Conservation (phyloP, 1,284 basidiomycete genomes). For the Trametes versicolor region DNA sequence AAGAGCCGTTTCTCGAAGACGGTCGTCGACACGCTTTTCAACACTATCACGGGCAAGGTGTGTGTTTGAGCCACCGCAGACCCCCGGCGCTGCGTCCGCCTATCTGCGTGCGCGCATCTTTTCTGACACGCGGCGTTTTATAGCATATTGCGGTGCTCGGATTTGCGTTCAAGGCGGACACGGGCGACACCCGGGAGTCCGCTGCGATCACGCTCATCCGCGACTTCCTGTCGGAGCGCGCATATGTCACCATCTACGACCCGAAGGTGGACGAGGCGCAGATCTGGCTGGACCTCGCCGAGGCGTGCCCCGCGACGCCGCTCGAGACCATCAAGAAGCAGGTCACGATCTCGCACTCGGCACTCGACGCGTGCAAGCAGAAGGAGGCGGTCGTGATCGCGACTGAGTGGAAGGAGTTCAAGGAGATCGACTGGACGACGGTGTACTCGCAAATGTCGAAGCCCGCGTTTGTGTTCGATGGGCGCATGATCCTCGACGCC, state of each 20-base stretch:
- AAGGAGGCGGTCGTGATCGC: slow-evolving; percentile 94
- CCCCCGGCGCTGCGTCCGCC: background rate
- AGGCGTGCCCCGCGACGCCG: slow-evolving; percentile 68
- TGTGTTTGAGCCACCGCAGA: slow-evolving; percentile 37
- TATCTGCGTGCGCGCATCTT: slow-evolving; percentile 16
- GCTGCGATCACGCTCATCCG: slow-evolving; percentile 95
- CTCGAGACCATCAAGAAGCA: slow-evolving; percentile 85
- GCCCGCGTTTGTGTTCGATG: slow-evolving; percentile 97
- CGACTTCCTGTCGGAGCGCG: slow-evolving; percentile 93
- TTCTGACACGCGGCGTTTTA: slow-evolving; percentile 30
- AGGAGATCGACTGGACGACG: slow-evolving; percentile 87
- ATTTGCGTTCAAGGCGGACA: slow-evolving; percentile 97
- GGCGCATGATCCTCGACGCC: slow-evolving; percentile 86
- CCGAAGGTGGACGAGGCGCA: slow-evolving; percentile 83
- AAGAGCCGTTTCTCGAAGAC: slow-evolving; percentile 91
- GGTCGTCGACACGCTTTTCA: slow-evolving; percentile 96
- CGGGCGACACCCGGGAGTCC: slow-evolving; percentile 97
- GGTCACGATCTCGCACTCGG: slow-evolving; percentile 81
- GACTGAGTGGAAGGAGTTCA: slow-evolving; percentile 98
- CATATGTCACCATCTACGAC: slow-evolving; percentile 91
- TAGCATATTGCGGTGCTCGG: slow-evolving; percentile 96
- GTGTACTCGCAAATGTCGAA: slow-evolving; percentile 94
- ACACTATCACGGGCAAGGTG: slow-evolving; percentile 95
- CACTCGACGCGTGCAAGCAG: slow-evolving; percentile 88
- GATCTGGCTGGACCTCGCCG: slow-evolving; percentile 80